Evolutionary conservation across 2,329 filamentous ascomycete species (phyloP).

Genomic region (Claviceps arundinis): DNA sequence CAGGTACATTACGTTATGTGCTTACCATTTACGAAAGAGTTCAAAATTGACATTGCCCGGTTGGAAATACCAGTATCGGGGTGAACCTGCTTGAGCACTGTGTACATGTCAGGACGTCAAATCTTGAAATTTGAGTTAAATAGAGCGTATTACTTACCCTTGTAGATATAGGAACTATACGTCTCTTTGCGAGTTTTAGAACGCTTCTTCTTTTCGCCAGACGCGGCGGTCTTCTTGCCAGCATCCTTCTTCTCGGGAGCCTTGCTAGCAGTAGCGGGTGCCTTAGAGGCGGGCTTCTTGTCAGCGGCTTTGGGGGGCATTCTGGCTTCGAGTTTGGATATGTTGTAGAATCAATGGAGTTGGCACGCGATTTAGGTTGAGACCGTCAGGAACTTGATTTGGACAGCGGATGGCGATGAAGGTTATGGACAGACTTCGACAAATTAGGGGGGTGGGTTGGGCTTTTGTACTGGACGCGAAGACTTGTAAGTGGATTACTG

Average conservation of each 20-base stretch:
- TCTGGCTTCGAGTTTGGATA: slow-evolving; percentile 29
- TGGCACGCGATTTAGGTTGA: slow-evolving; percentile 2
- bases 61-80: slow-evolving; percentile 99
- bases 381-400: slow-evolving; percentile 14
- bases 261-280: slow-evolving; percentile 60
- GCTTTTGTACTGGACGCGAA: slow-evolving; percentile 50
- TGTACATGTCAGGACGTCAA: background rate
- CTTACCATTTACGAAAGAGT: slow-evolving; percentile 98
- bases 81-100: slow-evolving; percentile 99
- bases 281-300: slow-evolving; percentile 99
- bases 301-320: slow-evolving; percentile 97
- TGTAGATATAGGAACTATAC: slow-evolving; percentile 99
- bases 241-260: slow-evolving; percentile 95
- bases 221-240: slow-evolving; percentile 96
- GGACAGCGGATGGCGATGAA: slow-evolving; percentile 23
- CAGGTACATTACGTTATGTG: background rate
- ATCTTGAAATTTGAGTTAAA: background rate
- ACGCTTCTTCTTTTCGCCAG: slow-evolving; percentile 99
- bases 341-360: slow-evolving; percentile 7
- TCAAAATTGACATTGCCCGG: slow-evolving; percentile 98
- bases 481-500: slow-evolving; percentile 40
- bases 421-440: slow-evolving; percentile 33
- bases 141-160: slow-evolving; percentile 47
- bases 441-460: slow-evolving; percentile 36
- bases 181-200: slow-evolving; percentile 99